Base-by-base conservation (phyloP, 306 rosid genomes). In the Rubus idaeus region DNA sequence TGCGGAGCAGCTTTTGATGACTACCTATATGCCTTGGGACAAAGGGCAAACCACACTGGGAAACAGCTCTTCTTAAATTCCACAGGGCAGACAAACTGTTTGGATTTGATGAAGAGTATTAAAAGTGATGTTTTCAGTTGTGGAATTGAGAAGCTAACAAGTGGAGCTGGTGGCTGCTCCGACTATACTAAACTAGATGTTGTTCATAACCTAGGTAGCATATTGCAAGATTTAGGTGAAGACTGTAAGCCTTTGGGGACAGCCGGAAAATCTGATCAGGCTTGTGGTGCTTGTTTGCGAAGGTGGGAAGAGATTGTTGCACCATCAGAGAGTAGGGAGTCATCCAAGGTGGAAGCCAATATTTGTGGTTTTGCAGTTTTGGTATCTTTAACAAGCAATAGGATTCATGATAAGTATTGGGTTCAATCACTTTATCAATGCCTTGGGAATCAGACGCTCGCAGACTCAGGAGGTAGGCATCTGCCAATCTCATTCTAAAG, bases 131-230 rank as follows among this genome's bases (percentile, higher is more conserved):
- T 73, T 41, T 73, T 40, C 8, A 67, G 71, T 55, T 89, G 91
- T 79, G 88, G 86, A 21, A 74, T 91, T 23, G 82, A 89, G 70
- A 86, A 85, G 81, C 80, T 87, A 62, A 84, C 87, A 3, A 71
- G 84, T 70, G 93, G 88, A 75, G 55, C 45, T 18, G 87, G 93
- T 23, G 83, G 90, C 52, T 87, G 93, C 78, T 85, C 91, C 74
- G 86, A 87, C 61, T 87, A 77, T 71, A 75, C 77, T 6, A 40
- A 82, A 58, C 6, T 12, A 35, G 89, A 89, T 84, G 96, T 87
- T 44, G 9, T 45, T 30, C 40, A 68, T 44, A 80, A 81, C 26
- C 78, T 89, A 46, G 84, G 90, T 53, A 69, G 64, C 14, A 51
- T 75, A n/a, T 35, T 87, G 75, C 78, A 63, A 58, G 57, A n/a